phyloP scores from a whole-genome alignment of 768 basidiomycete species.

The Amanita polypyramis region DNA sequence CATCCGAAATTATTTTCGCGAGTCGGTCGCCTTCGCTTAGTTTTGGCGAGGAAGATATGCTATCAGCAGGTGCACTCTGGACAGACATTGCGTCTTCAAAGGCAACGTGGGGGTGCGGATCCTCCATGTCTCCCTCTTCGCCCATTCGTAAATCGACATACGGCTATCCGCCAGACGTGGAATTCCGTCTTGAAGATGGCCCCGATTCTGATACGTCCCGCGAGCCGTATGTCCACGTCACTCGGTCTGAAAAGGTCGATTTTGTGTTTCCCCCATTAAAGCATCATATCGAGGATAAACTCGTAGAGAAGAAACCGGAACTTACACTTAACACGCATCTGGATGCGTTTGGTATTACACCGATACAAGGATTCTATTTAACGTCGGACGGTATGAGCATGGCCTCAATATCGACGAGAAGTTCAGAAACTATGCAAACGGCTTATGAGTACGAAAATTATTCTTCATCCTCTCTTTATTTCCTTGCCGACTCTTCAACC shows the following conservation, averaged over 20 bases:
- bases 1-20: conserved; percentile 7
- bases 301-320: background rate
- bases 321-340: conserved; percentile 7
- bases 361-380: background rate
- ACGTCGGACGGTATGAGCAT: conserved; percentile 1
- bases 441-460: conserved; percentile 6
- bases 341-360: conserved; percentile 6
- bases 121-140: conserved; percentile 3
- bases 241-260: conserved; percentile 1
- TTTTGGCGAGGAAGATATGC: conserved; percentile 2
- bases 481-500: conserved; percentile 2
- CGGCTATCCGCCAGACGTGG: conserved; percentile 1
- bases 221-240: conserved; percentile 3
- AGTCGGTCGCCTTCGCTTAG: background rate
- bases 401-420: conserved; percentile 3
- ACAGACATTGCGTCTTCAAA: conserved; percentile 7
- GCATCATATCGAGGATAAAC: background rate
- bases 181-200: background rate
- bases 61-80: conserved; percentile 3
- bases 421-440: conserved; percentile 6
- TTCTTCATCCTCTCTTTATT: conserved; percentile 8
- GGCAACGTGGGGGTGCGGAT: conserved; percentile 7
- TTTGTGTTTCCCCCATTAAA: conserved; percentile 1
- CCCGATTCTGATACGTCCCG: background rate
- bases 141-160: conserved; percentile 1